Conservation (phyloP, 805 yeast species). For the Kodamaea fukazawae region DNA sequence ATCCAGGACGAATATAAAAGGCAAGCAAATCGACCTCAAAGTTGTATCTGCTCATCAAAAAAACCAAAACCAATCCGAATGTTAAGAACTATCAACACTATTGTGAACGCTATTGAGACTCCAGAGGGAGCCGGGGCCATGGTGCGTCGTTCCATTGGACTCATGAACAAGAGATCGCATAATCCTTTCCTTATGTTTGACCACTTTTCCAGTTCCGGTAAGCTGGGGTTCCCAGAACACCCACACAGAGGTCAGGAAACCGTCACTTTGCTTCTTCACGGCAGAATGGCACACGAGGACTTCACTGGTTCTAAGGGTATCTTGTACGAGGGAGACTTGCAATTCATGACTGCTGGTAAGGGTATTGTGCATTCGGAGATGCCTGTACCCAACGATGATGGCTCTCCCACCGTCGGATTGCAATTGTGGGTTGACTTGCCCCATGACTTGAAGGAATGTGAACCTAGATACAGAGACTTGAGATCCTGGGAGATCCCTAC, state of each 20-base stretch:
- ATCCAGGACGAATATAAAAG: no score
- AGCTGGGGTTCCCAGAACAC: conserved; percentile 79
- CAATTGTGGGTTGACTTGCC: conserved; percentile 91
- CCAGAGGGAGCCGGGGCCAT: conserved; percentile 87
- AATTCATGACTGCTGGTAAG: conserved; percentile 91
- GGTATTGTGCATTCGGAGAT: conserved; percentile 87
- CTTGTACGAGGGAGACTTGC: conserved; percentile 77
- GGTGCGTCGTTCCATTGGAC: conserved; percentile 80
- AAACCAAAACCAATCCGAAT: no score
- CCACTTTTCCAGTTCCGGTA: conserved; percentile 64
- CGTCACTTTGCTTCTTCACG: conserved; percentile 61
- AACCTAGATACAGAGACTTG: conserved; percentile 79
- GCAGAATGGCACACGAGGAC: conserved; percentile 78
- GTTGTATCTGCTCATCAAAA: no score
- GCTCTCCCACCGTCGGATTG: conserved; percentile 57
- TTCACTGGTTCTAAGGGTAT: conserved; percentile 83
- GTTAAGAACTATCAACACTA: conserved; percentile 30
- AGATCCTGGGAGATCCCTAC: conserved; percentile 68
- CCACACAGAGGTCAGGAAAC: conserved; percentile 85
- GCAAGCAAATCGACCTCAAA: no score
- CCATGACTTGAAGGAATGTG: conserved; percentile 53
- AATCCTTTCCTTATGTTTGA: conserved; percentile 81
- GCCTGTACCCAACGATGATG: conserved; percentile 56
- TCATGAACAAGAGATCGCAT: conserved; percentile 63
- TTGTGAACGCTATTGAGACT: conserved; percentile 58